Evolutionary conservation across 495 filamentous ascomycete species (phyloP), one percentile per base, ranked within the genome.

Genomic region (Platismatia glauca): DNA sequence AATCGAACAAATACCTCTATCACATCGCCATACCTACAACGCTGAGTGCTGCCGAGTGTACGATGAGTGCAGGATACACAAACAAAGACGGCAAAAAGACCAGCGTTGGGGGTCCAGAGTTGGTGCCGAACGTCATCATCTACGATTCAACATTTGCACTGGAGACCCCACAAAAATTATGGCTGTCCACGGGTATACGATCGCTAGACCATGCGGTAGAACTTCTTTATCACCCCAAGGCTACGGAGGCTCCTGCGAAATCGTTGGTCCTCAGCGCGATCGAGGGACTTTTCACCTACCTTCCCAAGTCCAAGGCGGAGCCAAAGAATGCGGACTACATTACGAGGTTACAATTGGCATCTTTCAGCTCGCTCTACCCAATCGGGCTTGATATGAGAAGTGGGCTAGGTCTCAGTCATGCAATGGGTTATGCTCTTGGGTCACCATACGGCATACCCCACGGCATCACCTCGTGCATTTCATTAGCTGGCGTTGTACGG

Each of bases 11-110:
- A 52, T 78, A 66, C 62, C 68, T 81, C 4, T 69, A 71, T 59
- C 78, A 79, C 59, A 76, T 81, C 57, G 41, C 79, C 15, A 77
- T 81, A 33, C 79, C 79, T 4, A 81, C 79, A 0, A 81, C 79
- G 0, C 66, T 81, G 31, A 75, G 71, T 37, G 79, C 79, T 4
- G 74, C 72, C 7, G 79, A 81, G 59, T 79, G 77, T 65, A 78
- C 79, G 7, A 65, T 71, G 52, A 63, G 57, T 22, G 79, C 71
- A 11, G 78, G 76, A 1, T 81, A 75, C 64, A 79, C 78, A 3
- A 67, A 68, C 16, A 63, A 57, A 18, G 57, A 70, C n/a, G 78
- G 78, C 12, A 66, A 68, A 31, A 81, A 81, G 60, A 74, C 71
- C 1, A 71, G 71, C 16, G 71, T 81, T 37, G 55, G 59, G 0